Evolutionary conservation across 2,329 filamentous ascomycete genomes (phyloP).

Genomic region (Leptographium procerum): DNA sequence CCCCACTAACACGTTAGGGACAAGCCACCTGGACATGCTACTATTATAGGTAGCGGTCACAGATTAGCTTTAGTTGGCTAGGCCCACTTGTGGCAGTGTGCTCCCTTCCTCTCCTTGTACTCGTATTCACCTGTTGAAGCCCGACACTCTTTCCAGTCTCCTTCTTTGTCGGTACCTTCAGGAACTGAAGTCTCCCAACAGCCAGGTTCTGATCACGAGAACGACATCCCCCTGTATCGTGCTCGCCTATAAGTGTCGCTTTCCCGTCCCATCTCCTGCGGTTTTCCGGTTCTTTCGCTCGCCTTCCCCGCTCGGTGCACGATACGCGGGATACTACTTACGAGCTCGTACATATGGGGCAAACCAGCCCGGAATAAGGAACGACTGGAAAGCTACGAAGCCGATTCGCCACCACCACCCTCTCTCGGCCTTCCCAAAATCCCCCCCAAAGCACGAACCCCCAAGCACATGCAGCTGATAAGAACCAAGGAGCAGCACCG

Average conservation of each 20-base stretch:
- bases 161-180: not conserved
- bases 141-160: no score
- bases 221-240: not conserved
- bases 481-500: not conserved
- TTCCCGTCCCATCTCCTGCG: no score
- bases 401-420: not conserved
- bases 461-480: not conserved
- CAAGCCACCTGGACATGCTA: no score
- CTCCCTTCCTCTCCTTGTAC: not conserved
- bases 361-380: not conserved
- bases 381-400: not conserved
- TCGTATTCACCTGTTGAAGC: not conserved
- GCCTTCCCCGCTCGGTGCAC: not conserved
- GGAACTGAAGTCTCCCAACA: not conserved
- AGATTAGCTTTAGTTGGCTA: not conserved
- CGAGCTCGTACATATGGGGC: not conserved
- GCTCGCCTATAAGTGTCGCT: no score
- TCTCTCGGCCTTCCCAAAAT: not conserved
- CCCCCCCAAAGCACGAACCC: no score
- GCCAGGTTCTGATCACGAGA: not conserved
- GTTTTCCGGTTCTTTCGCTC: not conserved
- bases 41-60: not conserved
- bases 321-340: not conserved
- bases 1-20: not conserved
- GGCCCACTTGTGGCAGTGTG: not conserved